Percentiles rank a stretch among this genome's conserved stretches.
These are phyloP conservation scores for Candida fluviatilis DNA, from an alignment of 805 yeast genomes.

Conservation along the genomic window DNA sequence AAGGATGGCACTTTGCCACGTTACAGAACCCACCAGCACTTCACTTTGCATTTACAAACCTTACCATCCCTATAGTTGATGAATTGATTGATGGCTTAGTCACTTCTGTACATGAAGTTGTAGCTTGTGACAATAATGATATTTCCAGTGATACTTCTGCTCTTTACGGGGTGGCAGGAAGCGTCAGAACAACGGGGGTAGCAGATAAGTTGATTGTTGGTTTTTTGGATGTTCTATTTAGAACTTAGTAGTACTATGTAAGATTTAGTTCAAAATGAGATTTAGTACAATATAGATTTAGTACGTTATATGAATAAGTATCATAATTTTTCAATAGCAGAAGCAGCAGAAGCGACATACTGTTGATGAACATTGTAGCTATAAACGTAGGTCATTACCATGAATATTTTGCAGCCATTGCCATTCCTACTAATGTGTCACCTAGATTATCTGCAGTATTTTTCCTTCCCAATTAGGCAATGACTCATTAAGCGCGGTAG, in stretches of 20 bases:
- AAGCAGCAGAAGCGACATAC: too few species aligned
- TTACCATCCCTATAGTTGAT: conserved; percentile 59
- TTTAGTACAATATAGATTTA: too few species aligned
- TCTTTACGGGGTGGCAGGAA: conserved; percentile 93
- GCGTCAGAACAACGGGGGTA: conserved; percentile 76
- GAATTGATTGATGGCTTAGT: conserved; percentile 53
- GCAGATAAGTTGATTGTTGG: conserved; percentile 77
- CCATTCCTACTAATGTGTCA: too few species aligned
- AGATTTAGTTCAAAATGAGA: too few species aligned
- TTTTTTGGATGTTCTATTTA: conserved; percentile 78
- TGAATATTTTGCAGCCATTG: too few species aligned
- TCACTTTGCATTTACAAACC: conserved; percentile 82
- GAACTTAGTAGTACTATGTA: conserved; percentile 26
- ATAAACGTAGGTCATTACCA: too few species aligned
- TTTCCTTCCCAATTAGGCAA: conserved; percentile 6
- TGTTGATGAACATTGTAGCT: too few species aligned
- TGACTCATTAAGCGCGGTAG: conserved; percentile 5
- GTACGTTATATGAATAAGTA: too few species aligned
- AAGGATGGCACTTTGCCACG: conserved; percentile 88
- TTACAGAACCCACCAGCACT: conserved; percentile 88
- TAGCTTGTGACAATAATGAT: conserved; percentile 10
- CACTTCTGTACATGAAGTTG: conserved; percentile 34
- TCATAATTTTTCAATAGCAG: too few species aligned
- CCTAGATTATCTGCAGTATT: too few species aligned
- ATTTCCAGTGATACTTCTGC: conserved; percentile 69